Evolutionary conservation across 352 stramenopile species (phyloP).

Genomic region (Phytophthora colocasiae): DNA sequence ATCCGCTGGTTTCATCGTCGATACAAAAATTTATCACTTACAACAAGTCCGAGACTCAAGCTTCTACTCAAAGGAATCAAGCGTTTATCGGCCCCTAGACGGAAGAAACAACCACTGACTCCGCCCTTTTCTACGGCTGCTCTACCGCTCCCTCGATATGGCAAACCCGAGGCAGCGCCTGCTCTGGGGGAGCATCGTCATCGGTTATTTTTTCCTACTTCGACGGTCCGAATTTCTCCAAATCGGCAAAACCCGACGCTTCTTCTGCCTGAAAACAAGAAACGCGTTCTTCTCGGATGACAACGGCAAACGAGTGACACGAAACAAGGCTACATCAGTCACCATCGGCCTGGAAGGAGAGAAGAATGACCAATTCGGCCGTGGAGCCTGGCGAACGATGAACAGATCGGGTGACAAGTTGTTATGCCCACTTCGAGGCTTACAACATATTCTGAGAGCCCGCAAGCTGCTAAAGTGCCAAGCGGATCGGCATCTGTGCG

Average conservation of each 20-base stretch:
- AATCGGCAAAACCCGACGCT: background rate
- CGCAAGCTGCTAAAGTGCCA: background rate
- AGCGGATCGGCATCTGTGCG: background rate
- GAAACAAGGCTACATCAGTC: slow-evolving; percentile 6
- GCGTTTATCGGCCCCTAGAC: slow-evolving; percentile 7
- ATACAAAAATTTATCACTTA: background rate
- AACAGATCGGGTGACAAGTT: slow-evolving; percentile 3
- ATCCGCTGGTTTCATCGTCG: slow-evolving; percentile 24
- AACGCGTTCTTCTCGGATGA: slow-evolving; percentile 20
- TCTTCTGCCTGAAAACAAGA: slow-evolving; percentile 14
- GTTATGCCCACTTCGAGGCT: slow-evolving; percentile 15
- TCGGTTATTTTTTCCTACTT: slow-evolving; percentile 31
- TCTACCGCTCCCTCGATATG: background rate
- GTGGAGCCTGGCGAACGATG: slow-evolving; percentile 22
- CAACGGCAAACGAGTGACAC: background rate
- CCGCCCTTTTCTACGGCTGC: slow-evolving; percentile 13
- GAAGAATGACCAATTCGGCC: slow-evolving; percentile 30
- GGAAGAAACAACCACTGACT: slow-evolving; percentile 27
- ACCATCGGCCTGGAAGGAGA: slow-evolving; percentile 17
- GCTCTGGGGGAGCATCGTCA: slow-evolving; percentile 20
- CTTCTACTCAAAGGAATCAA: slow-evolving; percentile 21
- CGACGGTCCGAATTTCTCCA: slow-evolving; percentile 19
- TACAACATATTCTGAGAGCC: slow-evolving; percentile 4
- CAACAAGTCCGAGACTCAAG: background rate
- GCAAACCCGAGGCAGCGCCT: slow-evolving; percentile 6